Evolutionary conservation across 148 eudicot genomes (phyloP).

Genomic region (Cornus suecica): DNA sequence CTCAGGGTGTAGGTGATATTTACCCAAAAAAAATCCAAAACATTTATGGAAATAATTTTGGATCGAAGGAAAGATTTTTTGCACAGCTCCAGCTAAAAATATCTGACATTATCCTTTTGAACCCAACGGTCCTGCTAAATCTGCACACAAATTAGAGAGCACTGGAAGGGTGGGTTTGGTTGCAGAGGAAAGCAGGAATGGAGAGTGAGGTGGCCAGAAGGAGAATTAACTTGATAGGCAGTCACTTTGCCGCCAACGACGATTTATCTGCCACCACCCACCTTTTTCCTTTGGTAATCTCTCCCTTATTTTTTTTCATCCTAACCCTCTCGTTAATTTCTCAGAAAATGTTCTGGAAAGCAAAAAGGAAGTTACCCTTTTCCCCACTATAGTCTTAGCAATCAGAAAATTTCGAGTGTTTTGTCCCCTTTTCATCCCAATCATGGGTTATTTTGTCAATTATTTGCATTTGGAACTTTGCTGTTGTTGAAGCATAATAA

Average conservation of each 20-base stretch:
- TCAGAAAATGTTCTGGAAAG: background rate
- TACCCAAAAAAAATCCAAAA: too few relatives aligned
- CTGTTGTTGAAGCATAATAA: too few relatives aligned
- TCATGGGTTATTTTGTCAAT: too few relatives aligned
- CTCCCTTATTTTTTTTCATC: background rate
- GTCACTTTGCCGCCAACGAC: conserved; percentile 16
- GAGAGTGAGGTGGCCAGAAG: conserved; percentile 10
- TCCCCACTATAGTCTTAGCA: too few relatives aligned
- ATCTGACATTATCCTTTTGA: too few relatives aligned
- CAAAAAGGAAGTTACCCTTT: too few relatives aligned
- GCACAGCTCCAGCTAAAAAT: too few relatives aligned
- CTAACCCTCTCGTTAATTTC: background rate
- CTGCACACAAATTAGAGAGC: background rate
- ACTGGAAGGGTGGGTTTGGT: background rate
- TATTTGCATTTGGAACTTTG: too few relatives aligned
- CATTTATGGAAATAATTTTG: too few relatives aligned
- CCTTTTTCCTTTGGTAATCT: conserved; percentile 15
- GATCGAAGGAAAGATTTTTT: too few relatives aligned
- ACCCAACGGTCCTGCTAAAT: background rate
- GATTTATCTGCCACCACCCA: conserved; percentile 13
- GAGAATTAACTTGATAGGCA: conserved; percentile 18
- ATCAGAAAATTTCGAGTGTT: background rate
- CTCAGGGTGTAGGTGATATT: too few relatives aligned
- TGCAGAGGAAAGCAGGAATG: too few relatives aligned
- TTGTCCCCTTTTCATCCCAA: background rate